phyloP scores from a whole-genome alignment of 2,329 filamentous ascomycete species.

The Penicillium sp. region DNA sequence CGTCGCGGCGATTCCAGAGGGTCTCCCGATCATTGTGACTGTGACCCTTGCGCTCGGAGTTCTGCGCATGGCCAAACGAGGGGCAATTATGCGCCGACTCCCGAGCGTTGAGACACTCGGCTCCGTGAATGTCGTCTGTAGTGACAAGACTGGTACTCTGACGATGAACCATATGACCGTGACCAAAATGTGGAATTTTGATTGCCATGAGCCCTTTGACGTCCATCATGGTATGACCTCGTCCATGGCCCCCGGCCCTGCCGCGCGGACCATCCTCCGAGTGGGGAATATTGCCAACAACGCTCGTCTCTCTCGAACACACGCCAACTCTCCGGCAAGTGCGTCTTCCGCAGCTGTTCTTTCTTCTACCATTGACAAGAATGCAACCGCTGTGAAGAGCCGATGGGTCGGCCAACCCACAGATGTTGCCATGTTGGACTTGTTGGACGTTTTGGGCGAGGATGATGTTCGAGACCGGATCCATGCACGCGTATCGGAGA shows the following conservation, averaged over 20 bases:
- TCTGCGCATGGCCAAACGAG: conserved; percentile 88
- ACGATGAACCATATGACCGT: conserved; percentile 99
- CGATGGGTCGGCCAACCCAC: conserved; percentile 96
- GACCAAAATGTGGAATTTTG: conserved; percentile 94
- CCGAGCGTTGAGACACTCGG: conserved; percentile 96
- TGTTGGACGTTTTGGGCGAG: conserved; percentile 84
- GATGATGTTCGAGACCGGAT: conserved; percentile 84
- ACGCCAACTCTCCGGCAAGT: conserved; percentile 63
- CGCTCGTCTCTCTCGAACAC: conserved; percentile 67
- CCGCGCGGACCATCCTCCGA: conserved; percentile 72
- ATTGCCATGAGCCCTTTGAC: conserved; percentile 53
- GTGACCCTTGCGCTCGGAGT: conserved; percentile 93
- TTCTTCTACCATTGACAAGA: conserved; percentile 68
- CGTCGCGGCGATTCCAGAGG: conserved; percentile 92
- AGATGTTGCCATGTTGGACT: conserved; percentile 91
- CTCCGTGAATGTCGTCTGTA: conserved; percentile 99
- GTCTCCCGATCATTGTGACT: conserved; percentile 94
- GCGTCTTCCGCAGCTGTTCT: conserved; percentile 70
- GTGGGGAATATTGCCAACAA: conserved; percentile 98
- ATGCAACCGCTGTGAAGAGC: conserved; percentile 63
- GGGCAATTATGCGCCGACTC: conserved; percentile 90
- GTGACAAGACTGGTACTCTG: conserved; percentile 93
- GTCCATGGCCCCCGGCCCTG: conserved; percentile 57
- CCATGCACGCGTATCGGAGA: conserved; percentile 75
- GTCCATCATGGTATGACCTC: conserved; percentile 50